phyloP scores from a whole-genome alignment of 2,329 filamentous ascomycete genomes.

The Alternaria sp. region DNA sequence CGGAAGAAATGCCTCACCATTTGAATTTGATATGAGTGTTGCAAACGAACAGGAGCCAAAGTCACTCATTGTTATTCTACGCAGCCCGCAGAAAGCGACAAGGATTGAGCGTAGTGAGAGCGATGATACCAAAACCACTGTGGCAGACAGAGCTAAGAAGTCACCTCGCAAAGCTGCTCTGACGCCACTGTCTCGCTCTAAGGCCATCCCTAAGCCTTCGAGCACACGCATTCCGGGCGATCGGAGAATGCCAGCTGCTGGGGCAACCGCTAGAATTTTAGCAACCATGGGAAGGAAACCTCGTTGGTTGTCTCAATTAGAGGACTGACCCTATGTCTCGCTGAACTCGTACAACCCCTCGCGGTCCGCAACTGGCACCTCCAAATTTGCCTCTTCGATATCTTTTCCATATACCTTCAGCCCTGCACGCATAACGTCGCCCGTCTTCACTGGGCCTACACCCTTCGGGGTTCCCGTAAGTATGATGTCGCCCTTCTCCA shows the following conservation, averaged over 20 bases:
- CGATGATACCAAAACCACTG: neutral
- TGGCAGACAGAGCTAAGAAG: slow-evolving; percentile 5
- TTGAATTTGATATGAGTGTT: neutral
- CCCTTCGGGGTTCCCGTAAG: slow-evolving; percentile 98
- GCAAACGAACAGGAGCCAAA: neutral
- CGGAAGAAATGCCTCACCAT: neutral
- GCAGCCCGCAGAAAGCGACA: neutral
- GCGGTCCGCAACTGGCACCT: slow-evolving; percentile 82
- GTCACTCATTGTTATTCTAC: slow-evolving; percentile 2
- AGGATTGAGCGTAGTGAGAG: neutral
- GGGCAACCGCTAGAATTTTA: too few species aligned
- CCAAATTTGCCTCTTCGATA: slow-evolving; percentile 81
- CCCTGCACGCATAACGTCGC: slow-evolving; percentile 86
- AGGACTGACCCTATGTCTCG: slow-evolving; percentile 50
- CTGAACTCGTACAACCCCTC: slow-evolving; percentile 76
- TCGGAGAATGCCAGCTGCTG: too few species aligned
- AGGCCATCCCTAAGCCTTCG: neutral
- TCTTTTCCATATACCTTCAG: slow-evolving; percentile 81
- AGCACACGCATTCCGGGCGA: neutral
- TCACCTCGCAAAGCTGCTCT: slow-evolving; percentile 3
- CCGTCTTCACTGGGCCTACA: slow-evolving; percentile 82
- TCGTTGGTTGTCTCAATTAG: neutral
- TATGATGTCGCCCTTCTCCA: slow-evolving; percentile 90
- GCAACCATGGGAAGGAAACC: too few species aligned
- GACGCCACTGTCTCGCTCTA: neutral